phyloP scores from a whole-genome alignment of 768 basidiomycete species.

The Podaxis sp. region DNA sequence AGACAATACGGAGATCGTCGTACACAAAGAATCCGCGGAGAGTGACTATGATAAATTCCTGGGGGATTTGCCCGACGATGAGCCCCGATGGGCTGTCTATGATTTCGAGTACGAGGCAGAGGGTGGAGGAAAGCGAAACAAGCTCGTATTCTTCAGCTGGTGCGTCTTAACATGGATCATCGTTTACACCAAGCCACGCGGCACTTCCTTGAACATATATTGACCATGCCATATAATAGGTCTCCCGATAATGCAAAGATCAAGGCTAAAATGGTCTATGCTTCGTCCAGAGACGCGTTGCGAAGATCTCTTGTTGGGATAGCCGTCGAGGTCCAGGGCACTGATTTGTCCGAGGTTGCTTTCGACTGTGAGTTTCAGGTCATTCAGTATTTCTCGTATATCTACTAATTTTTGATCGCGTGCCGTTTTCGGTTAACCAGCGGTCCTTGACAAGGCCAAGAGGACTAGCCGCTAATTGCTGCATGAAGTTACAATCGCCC shows the following conservation, averaged over 20 bases:
- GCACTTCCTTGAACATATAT: neutral
- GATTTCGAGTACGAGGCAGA: conserved; percentile 84
- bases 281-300: conserved; percentile 84
- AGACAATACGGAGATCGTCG: conserved; percentile 69
- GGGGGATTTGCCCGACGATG: conserved; percentile 64
- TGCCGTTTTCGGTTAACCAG: conserved; percentile 7
- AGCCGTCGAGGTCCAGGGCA: conserved; percentile 82
- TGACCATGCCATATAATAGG: conserved; percentile 48
- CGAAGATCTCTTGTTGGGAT: conserved; percentile 74
- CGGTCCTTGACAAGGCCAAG: conserved; percentile 31
- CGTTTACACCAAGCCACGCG: neutral
- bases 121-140: conserved; percentile 78
- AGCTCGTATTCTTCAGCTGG: conserved; percentile 85
- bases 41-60: conserved; percentile 73
- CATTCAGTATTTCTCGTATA: neutral
- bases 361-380: conserved; percentile 57
- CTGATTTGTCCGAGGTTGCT: conserved; percentile 72
- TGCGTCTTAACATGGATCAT: conserved; percentile 40
- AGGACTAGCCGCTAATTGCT: neutral
- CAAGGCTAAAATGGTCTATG: conserved; percentile 92
- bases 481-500: neutral
- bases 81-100: conserved; percentile 90
- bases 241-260: conserved; percentile 82
- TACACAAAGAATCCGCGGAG: conserved; percentile 59
- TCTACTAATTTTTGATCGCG: neutral